Base-by-base conservation (phyloP, 495 filamentous ascomycete species). In the Neurospora sp. region DNA sequence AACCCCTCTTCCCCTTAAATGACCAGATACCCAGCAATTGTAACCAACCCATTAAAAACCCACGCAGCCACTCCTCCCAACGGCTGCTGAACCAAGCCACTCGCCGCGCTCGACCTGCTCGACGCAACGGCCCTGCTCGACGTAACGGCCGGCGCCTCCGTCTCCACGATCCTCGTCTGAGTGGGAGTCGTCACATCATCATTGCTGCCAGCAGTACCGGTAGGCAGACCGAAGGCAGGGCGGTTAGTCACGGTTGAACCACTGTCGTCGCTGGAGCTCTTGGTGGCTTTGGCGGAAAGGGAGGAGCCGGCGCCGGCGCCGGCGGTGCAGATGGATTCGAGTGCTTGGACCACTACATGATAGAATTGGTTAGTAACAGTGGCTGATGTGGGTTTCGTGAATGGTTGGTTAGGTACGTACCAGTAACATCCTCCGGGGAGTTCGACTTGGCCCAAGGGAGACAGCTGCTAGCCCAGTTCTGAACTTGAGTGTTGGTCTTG, bases 401-500 rank as follows among this genome's bases (percentile, higher is more conserved):
- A n/a, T 42, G 12, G n/a, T 5, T 8, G 10, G 39, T 14, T 37
- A 35, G 31, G 40, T 14, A 42, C 76, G 39, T 73, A 81, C 79
- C 12, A 14, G 41, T n/a, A 42, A 76, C 77, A 18, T 78, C 76
- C 10, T 40, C 31, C 0, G 76, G 59, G 20, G 31, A 68, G 4
- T 53, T 70, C 12, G 74, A 79, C 39, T 61, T 42, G 5, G 74
- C 75, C 27, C 48, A 81, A 2, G 75, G 44, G 4, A 70, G 72
- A 31, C 79, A 80, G 16, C 71, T 37, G 18, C 59, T 71, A 9
- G 77, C 77, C 39, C 72, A 79, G 59, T 75, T 71, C 18, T 81
- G 71, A 14, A 80, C 71, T 1, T 41, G 41, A 2, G 78, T 80
- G 71, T 75, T 75, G 44, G 72, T 72, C 6, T 35, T 68, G n/a